Evolutionary conservation across 1,139 yeast species (phyloP), one percentile per base, ranked within the genome.

Genomic region (Yamadazyma atlantica): DNA sequence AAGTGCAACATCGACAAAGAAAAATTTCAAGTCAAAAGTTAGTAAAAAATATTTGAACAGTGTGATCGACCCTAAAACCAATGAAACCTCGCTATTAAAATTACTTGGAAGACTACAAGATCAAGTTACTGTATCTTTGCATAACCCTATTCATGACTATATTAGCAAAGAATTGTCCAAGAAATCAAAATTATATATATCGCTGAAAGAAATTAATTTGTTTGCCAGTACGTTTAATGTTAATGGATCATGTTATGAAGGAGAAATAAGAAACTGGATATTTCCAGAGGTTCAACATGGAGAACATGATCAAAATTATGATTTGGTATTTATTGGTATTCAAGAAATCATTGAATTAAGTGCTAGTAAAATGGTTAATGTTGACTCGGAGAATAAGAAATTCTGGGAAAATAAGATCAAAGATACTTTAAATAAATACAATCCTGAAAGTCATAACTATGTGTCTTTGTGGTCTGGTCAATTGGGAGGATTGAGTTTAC

Each of bases 341-440:
- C 96, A 94, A 59, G 99, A 94, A 56, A 82, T 92, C 37, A 92
- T 92, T 10, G 97, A 90, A 58, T 66, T 94, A 35, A 84, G 90
- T 4, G 88, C 99, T 0, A 87, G 94, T 2, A 92, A 89, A 55
- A 89, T 92, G 76, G 74, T 92, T 44, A 80, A 82, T 36, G 82
- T 88, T 0, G 96, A 92, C 58, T 78, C 85, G 0, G 75, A 75
- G 24, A 82, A 85, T 39, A 75, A 85, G 43, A 60, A 69, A 24
- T 78, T 75, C 47, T 94, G 99, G 99, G 97, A 89, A 48, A 68
- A 69, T 36, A 80, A 78, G 41, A 75, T 92, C 19, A 66, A 77
- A 34, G 61, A 64, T 15, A 70, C 82, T 11, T 63, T 94, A 38
- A 82, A 85, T 45, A 54, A 55, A 7, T 42, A 55, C 39, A 58